Base-by-base conservation (phyloP, 2,329 filamentous ascomycete genomes). In the Fusarium sp. region DNA sequence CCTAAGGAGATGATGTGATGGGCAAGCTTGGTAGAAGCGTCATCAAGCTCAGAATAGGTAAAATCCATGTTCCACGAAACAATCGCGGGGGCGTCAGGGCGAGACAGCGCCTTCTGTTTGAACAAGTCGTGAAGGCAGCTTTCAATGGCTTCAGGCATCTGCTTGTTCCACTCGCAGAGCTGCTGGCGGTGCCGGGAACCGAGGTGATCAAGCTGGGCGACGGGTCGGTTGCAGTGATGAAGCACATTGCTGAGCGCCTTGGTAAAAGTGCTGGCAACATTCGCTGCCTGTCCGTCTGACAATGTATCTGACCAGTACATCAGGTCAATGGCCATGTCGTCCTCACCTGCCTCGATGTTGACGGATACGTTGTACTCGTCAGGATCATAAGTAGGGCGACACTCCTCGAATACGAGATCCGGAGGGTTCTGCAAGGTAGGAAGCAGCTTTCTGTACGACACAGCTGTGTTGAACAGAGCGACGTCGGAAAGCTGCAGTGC, bases 231-330 rank as follows among this genome's bases (percentile, higher is more conserved):
- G 41, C 22, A 54, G 1, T 70, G 39, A 27, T 73, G 67, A 0
- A 78, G 58, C 8, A 78, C 58, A 27, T 77, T 78, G n/a, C 70
- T 67, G 1, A 78, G 76, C 9, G 69, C 64, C 1, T 67, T 64
- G 5, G 68, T 71, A 27, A 78, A 74, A 0, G 71, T 64, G 33
- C 62, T 67, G 3, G 72, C 72, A 22, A 77, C 70, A 58, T 77
- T 77, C 14, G 37, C 6, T 9, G 75, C 75, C 6, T 77, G 75
- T 0, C 70, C 56, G 9, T 76, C 50, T 10, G 75, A 77, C 16
- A 77, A 33, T 0, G 65, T 74, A 37, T 77, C 75, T 0, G 75
- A 74, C 75, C 75, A 77, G 58, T 77, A 77, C 75, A 77, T 77
- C n/a, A 77, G 13, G 18, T 77, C 75, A 27, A 77, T 63, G 7